phyloP scores from a whole-genome alignment of 1,284 basidiomycete species.

The Psilocybe mexicana region DNA sequence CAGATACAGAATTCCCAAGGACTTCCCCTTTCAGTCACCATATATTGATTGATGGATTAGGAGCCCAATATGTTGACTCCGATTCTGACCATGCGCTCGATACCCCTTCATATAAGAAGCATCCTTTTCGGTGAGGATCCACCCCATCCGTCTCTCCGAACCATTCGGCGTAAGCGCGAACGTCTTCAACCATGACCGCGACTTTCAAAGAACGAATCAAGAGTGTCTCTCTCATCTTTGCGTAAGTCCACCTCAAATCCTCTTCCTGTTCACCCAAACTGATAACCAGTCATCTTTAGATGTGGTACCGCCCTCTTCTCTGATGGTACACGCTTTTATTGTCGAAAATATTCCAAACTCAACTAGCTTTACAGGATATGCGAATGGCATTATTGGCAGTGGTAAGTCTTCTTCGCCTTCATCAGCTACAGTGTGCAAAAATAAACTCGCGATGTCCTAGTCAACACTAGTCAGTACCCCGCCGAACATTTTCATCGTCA shows the following conservation, averaged over 20 bases:
- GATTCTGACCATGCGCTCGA: background rate
- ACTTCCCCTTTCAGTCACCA: constrained; percentile 1
- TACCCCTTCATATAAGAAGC: background rate
- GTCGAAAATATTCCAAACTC: constrained; percentile 1
- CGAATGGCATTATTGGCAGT: constrained; percentile 76
- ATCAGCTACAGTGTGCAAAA: background rate
- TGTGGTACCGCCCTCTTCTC: constrained; percentile 87
- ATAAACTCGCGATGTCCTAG: constrained; percentile 31
- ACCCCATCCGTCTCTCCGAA: constrained; percentile 11
- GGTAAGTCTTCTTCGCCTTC: constrained; percentile 45
- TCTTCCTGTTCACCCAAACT: constrained; percentile 1
- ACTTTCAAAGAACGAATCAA: constrained; percentile 37
- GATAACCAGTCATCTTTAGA: constrained; percentile 35
- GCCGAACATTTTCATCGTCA: background rate
- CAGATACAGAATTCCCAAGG: background rate
- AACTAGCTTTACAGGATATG: constrained; percentile 59
- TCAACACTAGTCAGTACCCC: constrained; percentile 57
- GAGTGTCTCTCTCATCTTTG: constrained; percentile 76
- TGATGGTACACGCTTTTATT: constrained; percentile 56
- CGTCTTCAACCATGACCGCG: constrained; percentile 17
- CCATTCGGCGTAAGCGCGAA: constrained; percentile 3
- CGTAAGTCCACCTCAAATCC: constrained; percentile 46
- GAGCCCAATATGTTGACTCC: background rate
- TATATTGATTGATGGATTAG: background rate
- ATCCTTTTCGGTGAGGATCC: background rate